Evolutionary conservation across 306 rosid species (phyloP).

Genomic region (Quercus mongolica): DNA sequence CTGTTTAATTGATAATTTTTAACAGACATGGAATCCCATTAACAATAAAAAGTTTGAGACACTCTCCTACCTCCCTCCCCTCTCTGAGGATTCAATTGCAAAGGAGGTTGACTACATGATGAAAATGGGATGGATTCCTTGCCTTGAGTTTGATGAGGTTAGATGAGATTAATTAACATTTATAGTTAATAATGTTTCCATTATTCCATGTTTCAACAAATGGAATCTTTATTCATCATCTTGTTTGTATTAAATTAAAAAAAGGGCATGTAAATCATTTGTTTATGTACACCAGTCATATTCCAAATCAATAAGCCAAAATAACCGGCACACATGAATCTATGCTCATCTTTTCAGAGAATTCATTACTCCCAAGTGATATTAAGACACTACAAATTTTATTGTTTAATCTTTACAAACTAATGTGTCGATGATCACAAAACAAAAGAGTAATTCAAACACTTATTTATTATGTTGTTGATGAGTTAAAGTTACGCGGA

Average conservation of each 20-base stretch:
- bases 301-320: too few relatives aligned
- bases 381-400: too few relatives aligned
- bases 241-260: neutral
- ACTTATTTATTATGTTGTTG: too few relatives aligned
- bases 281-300: neutral
- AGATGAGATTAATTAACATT: constrained; percentile 10
- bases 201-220: neutral
- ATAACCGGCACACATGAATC: neutral
- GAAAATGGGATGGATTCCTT: constrained; percentile 76
- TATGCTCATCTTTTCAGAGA: neutral
- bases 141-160: constrained; percentile 82
- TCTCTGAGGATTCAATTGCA: constrained; percentile 65
- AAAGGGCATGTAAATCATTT: neutral
- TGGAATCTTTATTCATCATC: neutral
- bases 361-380: neutral
- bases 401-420: too few relatives aligned
- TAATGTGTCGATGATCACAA: too few relatives aligned
- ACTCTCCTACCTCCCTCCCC: constrained; percentile 73
- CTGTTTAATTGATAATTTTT: neutral
- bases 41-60: constrained; percentile 73
- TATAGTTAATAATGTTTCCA: neutral
- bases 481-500: too few relatives aligned
- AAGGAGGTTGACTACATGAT: constrained; percentile 74
- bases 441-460: too few relatives aligned
- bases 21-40: constrained; percentile 81